Evolutionary conservation across 1,139 yeast species (phyloP), one percentile per base, ranked within the genome.

Genomic region (Candida glucosophila): DNA sequence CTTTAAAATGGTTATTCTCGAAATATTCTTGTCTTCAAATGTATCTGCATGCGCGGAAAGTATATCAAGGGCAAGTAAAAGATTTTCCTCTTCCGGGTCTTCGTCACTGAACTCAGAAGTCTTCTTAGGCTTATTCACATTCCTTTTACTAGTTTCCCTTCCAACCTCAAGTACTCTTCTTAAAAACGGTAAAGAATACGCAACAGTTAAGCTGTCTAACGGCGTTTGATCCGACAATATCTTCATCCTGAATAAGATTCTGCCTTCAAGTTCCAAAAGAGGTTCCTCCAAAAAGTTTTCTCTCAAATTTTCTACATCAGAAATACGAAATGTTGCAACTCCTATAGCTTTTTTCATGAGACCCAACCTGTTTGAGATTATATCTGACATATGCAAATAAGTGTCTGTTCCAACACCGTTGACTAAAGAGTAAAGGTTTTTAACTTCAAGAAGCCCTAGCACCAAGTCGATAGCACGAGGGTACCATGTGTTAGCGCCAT

Each of bases 31-130:
- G 41, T 78, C 77, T 34, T 67, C 73, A 43, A 85, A 80, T 12
- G 69, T 71, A 38, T 78, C 93, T 10, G 88, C 73, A 45, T 88
- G 95, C 8, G 73, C 65, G 0, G 83, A 63, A 21, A 90, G 60
- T 26, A 86, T 75, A 42, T 86, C 94, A 36, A 88, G 55, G 0
- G 90, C 82, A 31, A 90, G 58, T 30, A 82, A 55, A 24, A 85
- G 56, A 39, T 83, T 93, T 48, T 88, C 97, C 48, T 88, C 97
- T 42, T 80, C 82, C 15, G 80, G 81, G 34, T 82, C 93, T 44
- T 81, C 92, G 34, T 78, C 79, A 18, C 63, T 73, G 56, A 71
- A 81, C 47, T 71, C 95, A 22, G 73, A 68, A 31, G 63, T 70
- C 18, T 58, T 67, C 2, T 50, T 61, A 29, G 44, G 48, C 25